phyloP scores from a whole-genome alignment of 2,329 filamentous ascomycete genomes.

The Pleoardoris graminearum region DNA sequence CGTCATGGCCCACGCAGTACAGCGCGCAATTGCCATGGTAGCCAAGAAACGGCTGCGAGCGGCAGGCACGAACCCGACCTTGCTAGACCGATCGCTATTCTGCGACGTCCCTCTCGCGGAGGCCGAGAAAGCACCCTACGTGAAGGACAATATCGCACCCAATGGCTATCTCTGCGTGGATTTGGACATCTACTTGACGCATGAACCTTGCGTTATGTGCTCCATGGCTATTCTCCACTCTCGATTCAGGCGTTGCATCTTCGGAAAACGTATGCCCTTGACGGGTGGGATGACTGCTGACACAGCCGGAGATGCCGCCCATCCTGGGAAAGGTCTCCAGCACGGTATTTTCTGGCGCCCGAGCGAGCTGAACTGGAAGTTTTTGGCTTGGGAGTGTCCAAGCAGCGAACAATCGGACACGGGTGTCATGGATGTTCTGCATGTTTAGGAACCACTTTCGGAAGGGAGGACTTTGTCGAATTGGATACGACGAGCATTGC shows the following conservation, averaged over 20 bases:
- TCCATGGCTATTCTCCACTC: conserved; percentile 96
- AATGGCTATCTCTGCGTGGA: conserved; percentile 94
- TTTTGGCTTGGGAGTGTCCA: conserved; percentile 77
- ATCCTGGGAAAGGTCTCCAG: conserved; percentile 41
- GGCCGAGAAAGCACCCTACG: conserved; percentile 66
- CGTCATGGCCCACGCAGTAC: conserved; percentile 75
- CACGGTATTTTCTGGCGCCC: conserved; percentile 69
- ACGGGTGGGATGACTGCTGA: conserved; percentile 86
- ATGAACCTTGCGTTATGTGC: conserved; percentile 96
- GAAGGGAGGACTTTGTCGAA: neutral
- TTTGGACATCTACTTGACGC: conserved; percentile 89
- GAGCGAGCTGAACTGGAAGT: conserved; percentile 81
- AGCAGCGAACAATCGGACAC: conserved; percentile 19
- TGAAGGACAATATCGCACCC: conserved; percentile 63
- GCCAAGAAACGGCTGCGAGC: conserved; percentile 58
- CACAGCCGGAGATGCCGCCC: conserved; percentile 25
- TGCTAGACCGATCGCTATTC: conserved; percentile 56
- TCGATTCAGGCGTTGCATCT: conserved; percentile 83
- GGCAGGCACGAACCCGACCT: conserved; percentile 35
- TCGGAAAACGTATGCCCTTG: conserved; percentile 74
- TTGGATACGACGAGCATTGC: conserved; percentile 13
- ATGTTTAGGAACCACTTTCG: conserved; percentile 28
- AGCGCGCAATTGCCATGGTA: conserved; percentile 82
- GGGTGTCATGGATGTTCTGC: conserved; percentile 31
- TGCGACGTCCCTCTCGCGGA: conserved; percentile 69